These are phyloP conservation scores for Schizonepeta tenuifolia DNA, from an alignment of 257 asterid genomes.

Conservation along the genomic window DNA sequence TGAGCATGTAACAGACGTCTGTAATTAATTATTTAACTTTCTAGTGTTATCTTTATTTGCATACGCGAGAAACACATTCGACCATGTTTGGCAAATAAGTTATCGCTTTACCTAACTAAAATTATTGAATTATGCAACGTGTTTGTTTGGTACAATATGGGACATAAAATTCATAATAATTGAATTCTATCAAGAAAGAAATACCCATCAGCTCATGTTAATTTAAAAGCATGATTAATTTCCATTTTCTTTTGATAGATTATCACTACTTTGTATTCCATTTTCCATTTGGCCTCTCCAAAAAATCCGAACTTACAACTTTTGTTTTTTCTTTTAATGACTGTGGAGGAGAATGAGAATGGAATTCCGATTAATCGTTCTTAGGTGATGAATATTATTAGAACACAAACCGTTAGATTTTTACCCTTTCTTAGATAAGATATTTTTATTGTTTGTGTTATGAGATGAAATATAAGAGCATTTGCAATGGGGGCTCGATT, in stretches of 20 bases:
- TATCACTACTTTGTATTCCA: too few species aligned
- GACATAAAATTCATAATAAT: constrained; percentile 8
- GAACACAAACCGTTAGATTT: too few species aligned
- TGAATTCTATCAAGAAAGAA: background rate
- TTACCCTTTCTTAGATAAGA: too few species aligned
- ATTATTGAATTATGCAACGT: constrained; percentile 25
- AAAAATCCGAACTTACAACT: too few species aligned
- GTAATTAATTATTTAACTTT: background rate
- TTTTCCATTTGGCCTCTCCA: too few species aligned
- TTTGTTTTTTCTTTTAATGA: too few species aligned
- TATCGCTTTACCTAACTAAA: constrained; percentile 24
- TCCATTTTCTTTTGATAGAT: background rate
- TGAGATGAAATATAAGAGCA: too few species aligned
- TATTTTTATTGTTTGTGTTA: too few species aligned
- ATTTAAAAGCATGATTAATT: background rate
- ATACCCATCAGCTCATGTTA: background rate
- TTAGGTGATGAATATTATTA: too few species aligned
- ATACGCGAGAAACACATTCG: background rate
- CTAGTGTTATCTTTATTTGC: background rate
- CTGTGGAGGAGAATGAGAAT: too few species aligned
- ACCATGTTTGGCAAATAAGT: constrained; percentile 24
- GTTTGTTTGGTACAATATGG: constrained; percentile 6
- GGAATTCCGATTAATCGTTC: too few species aligned
- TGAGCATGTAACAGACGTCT: background rate
- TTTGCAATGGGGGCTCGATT: too few species aligned